These are phyloP conservation scores for Thelonectria olida DNA, from an alignment of 2,329 filamentous ascomycete species.

Conservation along the genomic window DNA sequence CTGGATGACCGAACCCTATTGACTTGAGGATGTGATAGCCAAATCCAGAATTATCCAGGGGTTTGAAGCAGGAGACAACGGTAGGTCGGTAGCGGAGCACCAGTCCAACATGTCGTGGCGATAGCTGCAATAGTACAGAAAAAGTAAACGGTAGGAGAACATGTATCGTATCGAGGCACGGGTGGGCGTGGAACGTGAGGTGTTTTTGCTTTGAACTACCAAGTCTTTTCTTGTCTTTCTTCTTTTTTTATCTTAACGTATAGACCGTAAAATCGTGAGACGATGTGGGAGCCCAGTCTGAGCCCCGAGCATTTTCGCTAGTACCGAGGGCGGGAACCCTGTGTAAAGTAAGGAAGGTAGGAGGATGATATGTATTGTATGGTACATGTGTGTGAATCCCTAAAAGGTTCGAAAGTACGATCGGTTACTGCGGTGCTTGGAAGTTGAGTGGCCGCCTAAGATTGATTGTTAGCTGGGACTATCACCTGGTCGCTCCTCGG, in stretches of 20 bases:
- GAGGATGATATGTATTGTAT: conserved; percentile 39
- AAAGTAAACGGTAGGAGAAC: conserved; percentile 6
- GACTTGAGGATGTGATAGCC: background rate
- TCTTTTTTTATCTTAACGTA: conserved; percentile 40
- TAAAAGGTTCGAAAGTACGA: conserved; percentile 17
- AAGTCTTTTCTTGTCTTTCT: conserved; percentile 40
- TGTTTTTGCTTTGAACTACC: conserved; percentile 36
- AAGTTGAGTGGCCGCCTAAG: conserved; percentile 86
- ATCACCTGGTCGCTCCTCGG: background rate
- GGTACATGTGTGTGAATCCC: conserved; percentile 35
- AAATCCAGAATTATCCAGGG: background rate
- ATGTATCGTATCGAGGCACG: conserved; percentile 29
- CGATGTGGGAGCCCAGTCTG: conserved; percentile 31
- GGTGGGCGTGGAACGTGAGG: conserved; percentile 25
- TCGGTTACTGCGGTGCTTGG: conserved; percentile 70
- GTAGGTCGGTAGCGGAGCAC: background rate
- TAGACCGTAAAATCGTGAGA: conserved; percentile 42
- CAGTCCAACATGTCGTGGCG: background rate
- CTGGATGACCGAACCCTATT: background rate
- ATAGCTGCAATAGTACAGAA: background rate
- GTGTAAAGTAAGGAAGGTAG: conserved; percentile 21
- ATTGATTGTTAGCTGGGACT: background rate
- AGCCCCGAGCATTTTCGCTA: conserved; percentile 28
- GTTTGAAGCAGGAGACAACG: background rate
- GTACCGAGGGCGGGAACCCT: conserved; percentile 31